phyloP scores from a whole-genome alignment of 352 stramenopile genomes.

The Phytophthora foliorum region DNA sequence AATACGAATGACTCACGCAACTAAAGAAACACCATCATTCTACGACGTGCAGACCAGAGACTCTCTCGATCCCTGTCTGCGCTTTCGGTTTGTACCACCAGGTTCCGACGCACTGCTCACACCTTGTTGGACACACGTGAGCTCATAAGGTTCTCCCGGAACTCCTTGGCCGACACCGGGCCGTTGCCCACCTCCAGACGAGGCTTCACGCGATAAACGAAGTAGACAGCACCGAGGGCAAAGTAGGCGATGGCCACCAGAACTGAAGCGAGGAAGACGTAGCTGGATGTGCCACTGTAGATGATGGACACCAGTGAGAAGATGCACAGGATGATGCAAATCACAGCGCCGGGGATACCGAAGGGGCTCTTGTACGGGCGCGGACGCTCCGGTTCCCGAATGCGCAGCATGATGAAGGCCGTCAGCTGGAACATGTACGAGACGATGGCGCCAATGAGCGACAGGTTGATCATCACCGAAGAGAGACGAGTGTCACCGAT shows the following conservation, averaged over 20 bases:
- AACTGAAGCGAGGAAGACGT: slow-evolving; percentile 63
- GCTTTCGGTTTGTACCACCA: slow-evolving; percentile 2
- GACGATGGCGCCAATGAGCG: slow-evolving; percentile 65
- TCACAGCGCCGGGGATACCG: slow-evolving; percentile 49
- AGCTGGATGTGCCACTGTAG: slow-evolving; percentile 51
- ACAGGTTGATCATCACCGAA: slow-evolving; percentile 71
- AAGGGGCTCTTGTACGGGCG: slow-evolving; percentile 65
- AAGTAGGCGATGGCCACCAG: slow-evolving; percentile 57
- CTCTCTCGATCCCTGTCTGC: too few relatives aligned
- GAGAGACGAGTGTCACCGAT: slow-evolving; percentile 62
- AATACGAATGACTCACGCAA: slow-evolving; percentile 20
- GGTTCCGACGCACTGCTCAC: slow-evolving; percentile 15
- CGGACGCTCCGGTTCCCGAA: slow-evolving; percentile 49
- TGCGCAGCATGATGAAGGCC: slow-evolving; percentile 59
- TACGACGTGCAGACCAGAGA: slow-evolving; percentile 14
- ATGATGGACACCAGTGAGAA: slow-evolving; percentile 42
- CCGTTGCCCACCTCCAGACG: slow-evolving; percentile 33
- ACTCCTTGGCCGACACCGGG: slow-evolving; percentile 44
- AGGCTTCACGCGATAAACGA: slow-evolving; percentile 49
- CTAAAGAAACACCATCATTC: slow-evolving; percentile 8
- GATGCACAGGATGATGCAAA: slow-evolving; percentile 52
- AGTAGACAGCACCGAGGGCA: slow-evolving; percentile 55
- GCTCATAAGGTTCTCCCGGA: slow-evolving; percentile 55
- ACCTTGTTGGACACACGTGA: slow-evolving; percentile 37
- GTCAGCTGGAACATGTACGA: slow-evolving; percentile 67